phyloP scores from a whole-genome alignment of 202 grass and related monocot species.

The Zizania palustris region DNA sequence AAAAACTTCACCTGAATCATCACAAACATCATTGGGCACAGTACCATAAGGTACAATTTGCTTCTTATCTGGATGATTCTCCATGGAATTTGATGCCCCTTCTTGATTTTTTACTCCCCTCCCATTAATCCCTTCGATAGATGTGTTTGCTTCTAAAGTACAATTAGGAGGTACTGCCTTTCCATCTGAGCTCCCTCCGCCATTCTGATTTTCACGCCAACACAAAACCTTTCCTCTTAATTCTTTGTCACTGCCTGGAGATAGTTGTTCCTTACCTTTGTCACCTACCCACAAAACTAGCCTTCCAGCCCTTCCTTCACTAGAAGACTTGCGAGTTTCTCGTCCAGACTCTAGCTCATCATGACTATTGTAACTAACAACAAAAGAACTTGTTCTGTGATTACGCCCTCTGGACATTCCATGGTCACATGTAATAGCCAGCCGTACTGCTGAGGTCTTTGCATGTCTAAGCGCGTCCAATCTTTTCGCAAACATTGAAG shows the following conservation, averaged over 20 bases:
- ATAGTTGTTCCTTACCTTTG: constrained; percentile 49
- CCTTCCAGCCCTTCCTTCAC: constrained; percentile 50
- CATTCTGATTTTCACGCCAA: constrained; percentile 30
- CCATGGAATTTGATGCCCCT: constrained; percentile 44
- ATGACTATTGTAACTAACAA: constrained; percentile 46
- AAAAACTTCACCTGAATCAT: constrained; percentile 56
- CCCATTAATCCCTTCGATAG: constrained; percentile 37
- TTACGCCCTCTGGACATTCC: constrained; percentile 36
- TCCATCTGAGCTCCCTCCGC: constrained; percentile 23
- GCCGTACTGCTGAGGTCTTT: constrained; percentile 48
- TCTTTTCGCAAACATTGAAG: constrained; percentile 83
- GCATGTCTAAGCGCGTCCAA: constrained; percentile 67
- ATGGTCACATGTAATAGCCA: constrained; percentile 39
- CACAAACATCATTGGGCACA: constrained; percentile 32
- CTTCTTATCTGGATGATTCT: constrained; percentile 42
- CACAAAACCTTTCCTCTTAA: constrained; percentile 34
- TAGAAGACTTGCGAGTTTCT: constrained; percentile 51
- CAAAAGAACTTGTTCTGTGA: constrained; percentile 36
- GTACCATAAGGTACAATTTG: constrained; percentile 51
- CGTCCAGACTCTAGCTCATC: constrained; percentile 34
- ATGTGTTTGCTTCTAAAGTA: constrained; percentile 50
- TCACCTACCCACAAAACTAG: constrained; percentile 59
- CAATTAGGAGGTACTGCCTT: constrained; percentile 39
- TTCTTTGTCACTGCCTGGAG: constrained; percentile 38
- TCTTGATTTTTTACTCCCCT: constrained; percentile 44